Conservation (phyloP, 345 rosid species). For the Hibiscus syriacus region DNA sequence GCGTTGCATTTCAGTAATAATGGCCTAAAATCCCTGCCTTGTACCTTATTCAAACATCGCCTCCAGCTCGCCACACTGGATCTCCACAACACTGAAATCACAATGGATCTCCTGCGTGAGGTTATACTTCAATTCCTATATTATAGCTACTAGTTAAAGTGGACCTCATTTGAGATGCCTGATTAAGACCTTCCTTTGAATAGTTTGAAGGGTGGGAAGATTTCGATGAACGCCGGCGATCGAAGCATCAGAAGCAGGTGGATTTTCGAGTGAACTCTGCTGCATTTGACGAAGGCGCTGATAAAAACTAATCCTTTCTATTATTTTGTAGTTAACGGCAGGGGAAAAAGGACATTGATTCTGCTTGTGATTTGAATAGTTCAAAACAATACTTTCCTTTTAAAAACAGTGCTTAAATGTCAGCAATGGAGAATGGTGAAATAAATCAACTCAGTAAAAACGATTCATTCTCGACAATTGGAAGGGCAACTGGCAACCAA, state of each 20-base stretch:
- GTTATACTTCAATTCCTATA: conserved; percentile 25
- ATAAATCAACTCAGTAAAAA: no score
- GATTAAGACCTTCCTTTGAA: not conserved
- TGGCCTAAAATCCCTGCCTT: conserved; percentile 59
- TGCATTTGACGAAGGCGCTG: conserved; percentile 90
- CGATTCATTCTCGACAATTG: no score
- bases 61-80: conserved; percentile 64
- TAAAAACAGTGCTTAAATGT: not conserved
- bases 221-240: conserved; percentile 64
- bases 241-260: conserved; percentile 83
- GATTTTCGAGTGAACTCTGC: conserved; percentile 72
- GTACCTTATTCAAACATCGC: conserved; percentile 48
- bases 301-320: no score
- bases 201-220: conserved; percentile 78
- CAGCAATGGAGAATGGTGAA: no score
- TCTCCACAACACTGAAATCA: conserved; percentile 84
- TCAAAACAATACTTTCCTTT: not conserved
- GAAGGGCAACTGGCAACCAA: no score
- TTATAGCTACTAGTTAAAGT: not conserved
- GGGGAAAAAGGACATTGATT: not conserved
- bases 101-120: conserved; percentile 67
- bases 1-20: conserved; percentile 59
- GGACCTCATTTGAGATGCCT: not conserved
- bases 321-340: not conserved
- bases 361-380: not conserved